Percentiles rank a stretch among this genome's conserved stretches.
Evolutionary conservation across 768 basidiomycete species (phyloP).

Genomic region (Trichaptum fuscoviolaceum): DNA sequence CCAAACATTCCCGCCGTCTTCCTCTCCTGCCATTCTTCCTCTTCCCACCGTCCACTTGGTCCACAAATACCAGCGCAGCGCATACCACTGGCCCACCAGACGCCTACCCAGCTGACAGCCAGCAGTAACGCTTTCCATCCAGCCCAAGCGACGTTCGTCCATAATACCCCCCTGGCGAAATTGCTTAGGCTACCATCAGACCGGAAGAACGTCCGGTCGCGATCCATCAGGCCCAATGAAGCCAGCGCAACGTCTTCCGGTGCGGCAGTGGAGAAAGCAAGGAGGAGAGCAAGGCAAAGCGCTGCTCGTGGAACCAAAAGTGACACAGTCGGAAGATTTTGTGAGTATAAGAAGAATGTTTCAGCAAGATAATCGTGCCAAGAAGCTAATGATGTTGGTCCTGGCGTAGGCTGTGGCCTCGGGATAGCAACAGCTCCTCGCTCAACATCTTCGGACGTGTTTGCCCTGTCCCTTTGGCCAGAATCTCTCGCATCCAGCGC

Average conservation of each 20-base stretch:
- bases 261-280: slow-evolving; percentile 52
- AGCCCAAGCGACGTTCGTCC: slow-evolving; percentile 78
- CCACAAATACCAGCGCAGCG: slow-evolving; percentile 81
- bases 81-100: slow-evolving; percentile 75
- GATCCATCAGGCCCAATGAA: slow-evolving; percentile 40
- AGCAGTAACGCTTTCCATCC: slow-evolving; percentile 70
- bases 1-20: neutral
- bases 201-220: slow-evolving; percentile 76
- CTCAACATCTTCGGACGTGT: neutral
- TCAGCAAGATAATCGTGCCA: slow-evolving; percentile 65
- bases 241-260: slow-evolving; percentile 41
- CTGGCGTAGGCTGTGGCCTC: neutral
- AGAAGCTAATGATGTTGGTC: neutral
- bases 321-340: slow-evolving; percentile 77
- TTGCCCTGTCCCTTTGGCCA: neutral
- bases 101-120: slow-evolving; percentile 59
- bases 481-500: neutral
- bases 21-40: slow-evolving; percentile 42
- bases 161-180: slow-evolving; percentile 76
- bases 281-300: slow-evolving; percentile 64
- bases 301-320: slow-evolving; percentile 83
- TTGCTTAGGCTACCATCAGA: slow-evolving; percentile 60
- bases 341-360: slow-evolving; percentile 76
- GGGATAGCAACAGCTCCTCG: neutral
- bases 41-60: slow-evolving; percentile 80